A percentile compares a stretch with the other conserved stretches of the same genome.
Evolutionary conservation across 192 early-diverging fungal genomes (phyloP).

Genomic region (Anaeromyces robustus): DNA sequence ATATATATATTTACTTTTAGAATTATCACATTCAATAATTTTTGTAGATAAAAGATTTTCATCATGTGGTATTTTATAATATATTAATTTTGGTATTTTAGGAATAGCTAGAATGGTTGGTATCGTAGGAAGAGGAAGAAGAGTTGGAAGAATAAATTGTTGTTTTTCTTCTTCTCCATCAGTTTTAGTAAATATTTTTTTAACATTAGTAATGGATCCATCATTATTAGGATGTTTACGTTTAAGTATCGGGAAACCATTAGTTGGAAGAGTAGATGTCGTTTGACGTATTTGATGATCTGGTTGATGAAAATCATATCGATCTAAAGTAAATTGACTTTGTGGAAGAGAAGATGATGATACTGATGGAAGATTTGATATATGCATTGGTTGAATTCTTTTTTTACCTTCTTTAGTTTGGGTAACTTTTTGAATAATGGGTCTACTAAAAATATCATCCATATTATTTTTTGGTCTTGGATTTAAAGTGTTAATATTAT

Average conservation of each 20-base stretch:
- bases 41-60: not conserved
- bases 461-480: not conserved
- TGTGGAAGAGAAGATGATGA: not conserved
- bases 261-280: not conserved
- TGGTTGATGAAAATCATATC: not conserved
- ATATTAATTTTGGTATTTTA: not conserved
- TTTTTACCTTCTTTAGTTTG: slow-evolving; percentile 68
- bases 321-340: not conserved
- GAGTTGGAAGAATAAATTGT: not conserved
- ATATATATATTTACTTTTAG: not conserved
- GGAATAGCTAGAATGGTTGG: not conserved
- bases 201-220: not conserved
- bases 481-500: not conserved
- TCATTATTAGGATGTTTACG: not conserved
- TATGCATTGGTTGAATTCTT: slow-evolving; percentile 59
- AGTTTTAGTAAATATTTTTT: not conserved
- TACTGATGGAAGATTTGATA: slow-evolving; percentile 12
- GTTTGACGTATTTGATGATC: not conserved
- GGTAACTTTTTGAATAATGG: slow-evolving; percentile 20
- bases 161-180: not conserved
- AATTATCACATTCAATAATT: not conserved
- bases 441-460: slow-evolving; percentile 17
- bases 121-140: not conserved
- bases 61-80: not conserved
- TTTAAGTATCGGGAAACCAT: not conserved